Evolutionary conservation across 2,329 filamentous ascomycete genomes (phyloP).

Genomic region (Stachybotrys echinatus): DNA sequence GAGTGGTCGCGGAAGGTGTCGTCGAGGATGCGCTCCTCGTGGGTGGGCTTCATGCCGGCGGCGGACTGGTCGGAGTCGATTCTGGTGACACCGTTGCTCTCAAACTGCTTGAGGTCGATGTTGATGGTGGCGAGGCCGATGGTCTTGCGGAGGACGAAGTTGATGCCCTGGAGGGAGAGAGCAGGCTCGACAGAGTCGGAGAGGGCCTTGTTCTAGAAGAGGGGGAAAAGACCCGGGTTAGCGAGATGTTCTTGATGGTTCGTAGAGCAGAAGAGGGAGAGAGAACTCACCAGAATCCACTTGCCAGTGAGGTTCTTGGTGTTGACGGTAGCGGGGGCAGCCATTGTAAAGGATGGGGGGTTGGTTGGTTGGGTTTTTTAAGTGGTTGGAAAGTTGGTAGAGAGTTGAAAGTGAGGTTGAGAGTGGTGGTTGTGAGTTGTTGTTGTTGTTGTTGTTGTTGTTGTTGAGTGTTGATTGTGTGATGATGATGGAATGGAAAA

Average conservation of each 20-base stretch:
- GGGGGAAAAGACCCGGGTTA: background rate
- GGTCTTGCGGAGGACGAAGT: conserved; percentile 68
- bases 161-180: conserved; percentile 66
- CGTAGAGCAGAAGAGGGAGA: conserved; percentile 3
- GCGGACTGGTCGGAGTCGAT: conserved; percentile 71
- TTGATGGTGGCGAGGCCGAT: conserved; percentile 65
- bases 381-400: background rate
- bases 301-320: conserved; percentile 63
- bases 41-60: conserved; percentile 63
- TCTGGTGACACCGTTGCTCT: conserved; percentile 43
- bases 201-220: conserved; percentile 68
- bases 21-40: conserved; percentile 51
- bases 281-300: conserved; percentile 59
- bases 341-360: conserved; percentile 49
- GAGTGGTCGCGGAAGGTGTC: conserved; percentile 53
- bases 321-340: conserved; percentile 62
- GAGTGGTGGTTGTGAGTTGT: background rate
- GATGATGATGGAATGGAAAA: background rate
- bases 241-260: no score
- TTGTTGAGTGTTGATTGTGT: background rate
- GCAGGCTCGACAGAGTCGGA: conserved; percentile 65
- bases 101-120: conserved; percentile 55
- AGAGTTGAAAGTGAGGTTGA: no score
- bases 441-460: background rate
- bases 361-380: background rate